A percentile compares a stretch with the other conserved stretches of the same genome.
phyloP scores from a whole-genome alignment of 768 basidiomycete genomes.

The Psilocybe sp. region DNA sequence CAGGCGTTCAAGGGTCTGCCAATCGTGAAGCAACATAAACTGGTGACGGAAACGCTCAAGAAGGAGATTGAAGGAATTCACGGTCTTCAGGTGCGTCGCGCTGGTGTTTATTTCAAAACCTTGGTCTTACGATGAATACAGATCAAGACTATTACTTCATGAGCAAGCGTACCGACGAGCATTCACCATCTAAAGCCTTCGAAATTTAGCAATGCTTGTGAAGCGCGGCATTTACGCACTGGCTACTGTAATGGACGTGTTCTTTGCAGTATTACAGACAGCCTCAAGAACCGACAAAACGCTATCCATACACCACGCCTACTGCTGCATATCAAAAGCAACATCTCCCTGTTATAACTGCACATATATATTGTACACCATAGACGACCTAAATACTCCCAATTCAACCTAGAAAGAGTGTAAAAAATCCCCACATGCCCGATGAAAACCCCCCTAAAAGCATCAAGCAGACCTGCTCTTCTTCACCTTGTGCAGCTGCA shows the following conservation, averaged over 20 bases:
- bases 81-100: constrained; percentile 79
- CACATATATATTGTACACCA: neutral
- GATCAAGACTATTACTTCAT: constrained; percentile 25
- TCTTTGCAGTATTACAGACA: no score
- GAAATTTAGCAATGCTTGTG: neutral
- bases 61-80: constrained; percentile 90
- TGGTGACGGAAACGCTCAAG: constrained; percentile 85
- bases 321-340: no score
- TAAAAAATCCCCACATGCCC: neutral
- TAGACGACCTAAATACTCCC: neutral
- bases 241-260: neutral
- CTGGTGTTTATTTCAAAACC: neutral
- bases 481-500: constrained; percentile 41
- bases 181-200: neutral
- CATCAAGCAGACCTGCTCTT: neutral
- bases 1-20: constrained; percentile 82
- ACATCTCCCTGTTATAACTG: no score
- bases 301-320: no score
- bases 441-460: no score
- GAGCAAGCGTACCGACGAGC: neutral
- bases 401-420: neutral
- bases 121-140: constrained; percentile 1
- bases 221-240: neutral
- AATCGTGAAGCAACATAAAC: constrained; percentile 89
- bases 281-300: no score